Conservation (phyloP, 2,329 filamentous ascomycete species). For the Aspergillus ustus region DNA sequence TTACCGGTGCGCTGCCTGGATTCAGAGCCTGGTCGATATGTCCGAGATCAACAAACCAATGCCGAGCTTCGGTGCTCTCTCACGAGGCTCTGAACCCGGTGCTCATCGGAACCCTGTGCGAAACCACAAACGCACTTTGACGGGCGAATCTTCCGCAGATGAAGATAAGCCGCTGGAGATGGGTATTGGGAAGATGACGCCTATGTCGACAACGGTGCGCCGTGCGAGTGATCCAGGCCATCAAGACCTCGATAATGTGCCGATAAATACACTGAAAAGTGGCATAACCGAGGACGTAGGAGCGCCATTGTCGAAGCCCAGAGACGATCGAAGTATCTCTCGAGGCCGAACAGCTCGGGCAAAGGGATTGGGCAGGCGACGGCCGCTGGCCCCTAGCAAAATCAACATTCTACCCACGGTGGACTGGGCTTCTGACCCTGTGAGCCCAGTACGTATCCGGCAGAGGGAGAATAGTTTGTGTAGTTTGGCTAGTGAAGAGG, state of each 20-base stretch:
- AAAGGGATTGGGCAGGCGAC: conserved; percentile 17
- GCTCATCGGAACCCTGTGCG: conserved; percentile 22
- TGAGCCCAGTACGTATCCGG: conserved; percentile 26
- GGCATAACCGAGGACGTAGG: not conserved
- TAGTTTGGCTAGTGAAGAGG: conserved; percentile 61
- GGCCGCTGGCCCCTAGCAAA: conserved; percentile 23
- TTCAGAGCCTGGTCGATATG: conserved; percentile 70
- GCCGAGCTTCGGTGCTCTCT: conserved; percentile 17
- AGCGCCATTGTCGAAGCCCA: conserved; percentile 13
- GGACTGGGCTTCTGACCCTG: conserved; percentile 27
- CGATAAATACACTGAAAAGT: not conserved
- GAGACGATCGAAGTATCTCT: conserved; percentile 9
- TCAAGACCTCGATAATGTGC: not conserved
- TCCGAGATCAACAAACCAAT: conserved; percentile 28
- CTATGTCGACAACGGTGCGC: conserved; percentile 18
- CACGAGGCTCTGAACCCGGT: conserved; percentile 16
- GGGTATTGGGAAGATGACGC: conserved; percentile 56
- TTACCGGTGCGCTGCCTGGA: conserved; percentile 77
- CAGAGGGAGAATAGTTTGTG: conserved; percentile 51
- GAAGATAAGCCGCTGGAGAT: conserved; percentile 86
- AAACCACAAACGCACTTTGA: conserved; percentile 53
- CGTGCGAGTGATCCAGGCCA: conserved; percentile 3
- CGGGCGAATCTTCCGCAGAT: conserved; percentile 70
- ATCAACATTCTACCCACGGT: conserved; percentile 23
- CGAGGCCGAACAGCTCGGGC: conserved; percentile 17